Conservation (phyloP, 129 eudicot genomes). For the Flaveria brownii region DNA sequence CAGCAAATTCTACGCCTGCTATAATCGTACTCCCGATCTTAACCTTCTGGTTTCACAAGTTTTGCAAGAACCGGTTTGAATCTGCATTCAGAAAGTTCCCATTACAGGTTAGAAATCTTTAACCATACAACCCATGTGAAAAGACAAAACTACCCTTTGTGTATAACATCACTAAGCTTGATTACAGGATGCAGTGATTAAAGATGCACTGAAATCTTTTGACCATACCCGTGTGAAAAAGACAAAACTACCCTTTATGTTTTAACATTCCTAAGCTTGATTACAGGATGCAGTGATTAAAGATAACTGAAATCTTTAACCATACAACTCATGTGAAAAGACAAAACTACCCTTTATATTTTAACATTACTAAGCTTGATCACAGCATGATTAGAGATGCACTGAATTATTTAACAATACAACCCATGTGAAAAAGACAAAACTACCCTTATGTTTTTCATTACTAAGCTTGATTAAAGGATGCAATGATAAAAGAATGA, state of each 20-base stretch:
- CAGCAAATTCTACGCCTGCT: constrained; percentile 54
- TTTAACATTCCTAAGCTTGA: constrained; percentile 43
- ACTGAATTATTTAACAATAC: too few relatives aligned
- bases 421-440: too few relatives aligned
- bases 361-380: too few relatives aligned
- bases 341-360: too few relatives aligned
- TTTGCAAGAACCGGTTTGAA: constrained; percentile 90
- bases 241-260: constrained; percentile 17
- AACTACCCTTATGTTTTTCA: too few relatives aligned
- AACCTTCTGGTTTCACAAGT: constrained; percentile 76
- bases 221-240: neutral
- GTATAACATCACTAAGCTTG: too few relatives aligned
- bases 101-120: constrained; percentile 62
- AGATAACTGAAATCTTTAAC: too few relatives aligned
- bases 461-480: too few relatives aligned
- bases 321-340: too few relatives aligned
- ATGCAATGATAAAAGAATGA: constrained; percentile 23
- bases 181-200: constrained; percentile 7
- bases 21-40: constrained; percentile 67
- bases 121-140: neutral
- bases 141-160: too few relatives aligned
- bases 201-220: neutral
- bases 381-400: too few relatives aligned
- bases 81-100: constrained; percentile 76
- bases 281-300: too few relatives aligned